Evolutionary conservation across 306 rosid species (phyloP), one percentile per base, ranked within the genome.

Genomic region (Cucumis cinereus): DNA sequence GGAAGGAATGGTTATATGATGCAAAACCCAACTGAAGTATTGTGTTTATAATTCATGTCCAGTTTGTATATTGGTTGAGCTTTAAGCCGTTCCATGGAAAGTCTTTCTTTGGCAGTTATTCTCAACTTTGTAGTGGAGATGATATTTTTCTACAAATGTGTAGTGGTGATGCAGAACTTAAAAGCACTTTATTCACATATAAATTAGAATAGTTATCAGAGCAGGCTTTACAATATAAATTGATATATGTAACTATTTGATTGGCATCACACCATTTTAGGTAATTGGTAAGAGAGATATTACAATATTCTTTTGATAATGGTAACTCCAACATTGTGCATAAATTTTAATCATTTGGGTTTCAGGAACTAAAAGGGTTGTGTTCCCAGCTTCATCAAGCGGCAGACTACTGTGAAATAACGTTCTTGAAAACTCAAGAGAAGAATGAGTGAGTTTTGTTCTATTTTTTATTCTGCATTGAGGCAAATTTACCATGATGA

Each of bases 381-480:
- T 81, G 91, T 77, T 79, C 88, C 69, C 97, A 94, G 87, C 95
- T 94, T 82, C 97, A 91, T 76, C 67, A 84, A 77, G 98, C 96
- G 55, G 98, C 98, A 57, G 98, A 94, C 81, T 87, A 85, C 63
- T 87, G 92, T 77, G 98, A 91, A 86, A 78, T 90, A 63, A 84
- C 89, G 3, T 91, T 91, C 90, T 73, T 86, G 89, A 83, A 83
- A 73, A 54, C 89, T 80, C 80, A 83, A 84, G 85, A 78, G 78
- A 94, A 89, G 82, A 87, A 55, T 78, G 84, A 43, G 98, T 94
- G 77, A 87, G 95, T 85, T 66, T 66, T 68, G 75, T 79, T 17
- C 23, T 64, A 28, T 40, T 35, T 22, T 24, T 53, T 17, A 53
- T 26, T 52, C 13, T 52, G 35, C 40, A 49, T 36, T n/a, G 17